These are phyloP conservation scores for Tolypocladium endophyticum DNA, from an alignment of 2,329 filamentous ascomycete genomes.

Conservation along the genomic window DNA sequence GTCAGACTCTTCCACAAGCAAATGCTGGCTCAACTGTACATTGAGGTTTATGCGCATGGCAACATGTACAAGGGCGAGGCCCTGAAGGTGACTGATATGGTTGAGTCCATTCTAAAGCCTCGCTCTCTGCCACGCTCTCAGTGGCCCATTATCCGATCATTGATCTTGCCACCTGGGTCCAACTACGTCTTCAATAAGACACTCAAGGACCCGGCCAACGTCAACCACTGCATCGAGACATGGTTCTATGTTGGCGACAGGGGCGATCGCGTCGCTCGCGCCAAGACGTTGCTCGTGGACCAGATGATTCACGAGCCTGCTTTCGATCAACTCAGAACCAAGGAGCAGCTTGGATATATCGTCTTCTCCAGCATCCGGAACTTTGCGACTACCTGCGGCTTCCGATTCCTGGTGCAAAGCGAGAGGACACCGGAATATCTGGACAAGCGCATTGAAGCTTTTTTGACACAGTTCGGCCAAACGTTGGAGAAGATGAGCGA, in stretches of 20 bases:
- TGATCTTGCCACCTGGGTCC: conserved; percentile 67
- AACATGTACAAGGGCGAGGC: conserved; percentile 94
- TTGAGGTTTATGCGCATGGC: conserved; percentile 81
- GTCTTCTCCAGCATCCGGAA: conserved; percentile 73
- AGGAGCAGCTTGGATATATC: conserved; percentile 95
- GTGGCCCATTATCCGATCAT: conserved; percentile 66
- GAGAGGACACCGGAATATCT: conserved; percentile 77
- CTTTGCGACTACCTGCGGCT: conserved; percentile 69
- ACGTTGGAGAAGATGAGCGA: conserved; percentile 67
- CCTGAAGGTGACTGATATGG: conserved; percentile 69
- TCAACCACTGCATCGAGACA: conserved; percentile 80
- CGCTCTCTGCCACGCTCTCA: conserved; percentile 64
- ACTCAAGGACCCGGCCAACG: conserved; percentile 76
- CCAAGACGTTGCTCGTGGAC: conserved; percentile 70
- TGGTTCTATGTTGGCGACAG: conserved; percentile 61
- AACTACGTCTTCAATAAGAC: conserved; percentile 77
- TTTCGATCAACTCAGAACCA: conserved; percentile 90
- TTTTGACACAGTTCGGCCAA: conserved; percentile 58
- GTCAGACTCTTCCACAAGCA: conserved; percentile 71
- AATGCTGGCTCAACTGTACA: conserved; percentile 70
- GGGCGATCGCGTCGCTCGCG: conserved; percentile 57
- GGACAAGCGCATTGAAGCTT: conserved; percentile 78
- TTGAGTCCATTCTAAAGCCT: conserved; percentile 69
- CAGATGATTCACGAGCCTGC: conserved; percentile 90
- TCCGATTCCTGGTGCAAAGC: conserved; percentile 86